These are phyloP conservation scores for Trichoderma reesei DNA, from an alignment of 495 filamentous ascomycete genomes.

Conservation along the genomic window DNA sequence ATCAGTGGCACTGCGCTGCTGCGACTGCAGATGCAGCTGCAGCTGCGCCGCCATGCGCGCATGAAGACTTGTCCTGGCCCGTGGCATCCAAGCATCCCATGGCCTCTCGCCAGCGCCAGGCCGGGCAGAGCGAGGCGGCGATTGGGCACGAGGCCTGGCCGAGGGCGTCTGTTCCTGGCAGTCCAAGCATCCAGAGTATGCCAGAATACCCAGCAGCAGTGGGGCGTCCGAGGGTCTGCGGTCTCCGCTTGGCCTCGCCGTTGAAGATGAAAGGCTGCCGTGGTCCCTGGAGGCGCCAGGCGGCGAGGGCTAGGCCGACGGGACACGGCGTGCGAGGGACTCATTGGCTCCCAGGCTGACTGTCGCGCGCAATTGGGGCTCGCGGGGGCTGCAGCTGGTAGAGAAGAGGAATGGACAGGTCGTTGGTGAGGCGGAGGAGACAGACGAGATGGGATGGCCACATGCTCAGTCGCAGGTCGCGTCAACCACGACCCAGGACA, in stretches of 20 bases:
- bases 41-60: constrained; percentile 4
- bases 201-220: neutral
- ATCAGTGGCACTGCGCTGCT: constrained; percentile 6
- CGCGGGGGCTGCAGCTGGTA: neutral
- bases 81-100: neutral
- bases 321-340: neutral
- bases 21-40: neutral
- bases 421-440: neutral
- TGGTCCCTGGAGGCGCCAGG: neutral
- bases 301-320: neutral
- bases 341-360: neutral
- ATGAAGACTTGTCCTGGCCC: neutral
- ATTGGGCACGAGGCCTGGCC: neutral
- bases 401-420: neutral
- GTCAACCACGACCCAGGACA: neutral
- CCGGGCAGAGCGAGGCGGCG: neutral
- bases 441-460: neutral
- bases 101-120: neutral
- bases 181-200: neutral
- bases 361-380: neutral
- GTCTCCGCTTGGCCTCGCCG: neutral
- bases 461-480: neutral
- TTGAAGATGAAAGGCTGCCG: constrained; percentile 6
- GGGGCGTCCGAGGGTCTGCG: neutral
- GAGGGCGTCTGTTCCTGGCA: constrained; percentile 7